Evolutionary conservation across 495 filamentous ascomycete species (phyloP).

Genomic region (Pyrenula aspistea): DNA sequence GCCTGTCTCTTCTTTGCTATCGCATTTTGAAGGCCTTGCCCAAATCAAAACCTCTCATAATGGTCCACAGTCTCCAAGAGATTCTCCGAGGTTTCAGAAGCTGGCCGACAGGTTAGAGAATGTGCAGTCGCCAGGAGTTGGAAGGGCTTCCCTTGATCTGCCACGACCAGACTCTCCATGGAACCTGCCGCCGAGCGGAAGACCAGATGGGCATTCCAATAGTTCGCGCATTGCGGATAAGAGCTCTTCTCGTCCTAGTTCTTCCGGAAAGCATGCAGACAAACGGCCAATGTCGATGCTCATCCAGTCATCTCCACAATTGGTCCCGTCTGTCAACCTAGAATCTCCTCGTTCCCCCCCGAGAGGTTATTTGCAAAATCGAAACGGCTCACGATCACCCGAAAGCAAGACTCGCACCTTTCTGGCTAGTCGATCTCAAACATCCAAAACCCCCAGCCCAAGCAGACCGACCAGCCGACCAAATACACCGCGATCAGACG

Average conservation of each 20-base stretch:
- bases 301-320: conserved; percentile 42
- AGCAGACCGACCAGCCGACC: conserved; percentile 8
- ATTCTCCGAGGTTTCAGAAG: conserved; percentile 21
- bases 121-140: conserved; percentile 24
- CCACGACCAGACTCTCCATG: conserved; percentile 31
- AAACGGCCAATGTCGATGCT: conserved; percentile 38
- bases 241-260: conserved; percentile 2
- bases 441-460: conserved; percentile 17
- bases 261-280: conserved; percentile 13
- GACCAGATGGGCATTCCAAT: conserved; percentile 2
- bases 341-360: conserved; percentile 69
- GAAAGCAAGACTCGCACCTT: conserved; percentile 1
- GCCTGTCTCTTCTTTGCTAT: conserved; percentile 85
- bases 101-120: conserved; percentile 12
- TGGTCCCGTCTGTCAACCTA: conserved; percentile 57
- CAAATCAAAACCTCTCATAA: conserved; percentile 30
- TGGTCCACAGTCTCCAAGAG: conserved; percentile 17
- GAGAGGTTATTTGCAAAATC: conserved; percentile 16
- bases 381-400: conserved; percentile 1
- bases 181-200: conserved; percentile 22
- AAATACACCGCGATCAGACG: conserved; percentile 1
- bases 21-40: conserved; percentile 83
- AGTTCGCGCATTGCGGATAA: background rate
- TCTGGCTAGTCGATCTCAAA: conserved; percentile 5
- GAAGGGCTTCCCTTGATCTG: conserved; percentile 40